phyloP scores from a whole-genome alignment of 768 basidiomycete species.

The Tricholoma bakamatsutake region DNA sequence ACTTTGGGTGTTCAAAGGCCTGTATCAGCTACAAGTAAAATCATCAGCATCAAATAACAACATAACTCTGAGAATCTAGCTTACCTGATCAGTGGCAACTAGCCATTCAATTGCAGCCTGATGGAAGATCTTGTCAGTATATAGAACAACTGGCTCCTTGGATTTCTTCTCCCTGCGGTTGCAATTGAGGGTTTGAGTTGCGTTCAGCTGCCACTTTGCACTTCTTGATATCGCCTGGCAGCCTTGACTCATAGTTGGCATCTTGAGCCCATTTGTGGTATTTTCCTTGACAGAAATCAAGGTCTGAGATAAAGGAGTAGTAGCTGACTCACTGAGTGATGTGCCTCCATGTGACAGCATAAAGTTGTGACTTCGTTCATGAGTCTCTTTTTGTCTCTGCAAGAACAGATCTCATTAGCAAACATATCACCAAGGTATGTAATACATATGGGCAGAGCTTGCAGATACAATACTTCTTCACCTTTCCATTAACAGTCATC shows the following conservation, averaged over 20 bases:
- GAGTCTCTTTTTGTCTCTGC: neutral
- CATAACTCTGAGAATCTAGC: neutral
- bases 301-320: neutral
- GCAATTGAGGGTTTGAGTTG: conserved; percentile 18
- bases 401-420: neutral
- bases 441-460: neutral
- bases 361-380: neutral
- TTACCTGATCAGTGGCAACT: conserved; percentile 33
- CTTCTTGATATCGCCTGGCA: conserved; percentile 16
- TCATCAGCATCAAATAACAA: neutral
- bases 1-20: conserved; percentile 21
- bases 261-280: conserved; percentile 24
- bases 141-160: conserved; percentile 17
- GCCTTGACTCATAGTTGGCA: conserved; percentile 23
- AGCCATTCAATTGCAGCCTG: conserved; percentile 26
- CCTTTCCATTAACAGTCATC: neutral
- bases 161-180: conserved; percentile 16
- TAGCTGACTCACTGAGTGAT: neutral
- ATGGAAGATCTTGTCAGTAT: conserved; percentile 23
- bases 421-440: neutral
- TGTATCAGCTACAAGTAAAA: too few relatives aligned
- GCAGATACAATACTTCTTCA: neutral
- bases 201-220: conserved; percentile 10
- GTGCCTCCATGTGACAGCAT: neutral
- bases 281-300: neutral